These are phyloP conservation scores for Plasmopara viticola DNA, from an alignment of 352 stramenopile species.

Conservation along the genomic window DNA sequence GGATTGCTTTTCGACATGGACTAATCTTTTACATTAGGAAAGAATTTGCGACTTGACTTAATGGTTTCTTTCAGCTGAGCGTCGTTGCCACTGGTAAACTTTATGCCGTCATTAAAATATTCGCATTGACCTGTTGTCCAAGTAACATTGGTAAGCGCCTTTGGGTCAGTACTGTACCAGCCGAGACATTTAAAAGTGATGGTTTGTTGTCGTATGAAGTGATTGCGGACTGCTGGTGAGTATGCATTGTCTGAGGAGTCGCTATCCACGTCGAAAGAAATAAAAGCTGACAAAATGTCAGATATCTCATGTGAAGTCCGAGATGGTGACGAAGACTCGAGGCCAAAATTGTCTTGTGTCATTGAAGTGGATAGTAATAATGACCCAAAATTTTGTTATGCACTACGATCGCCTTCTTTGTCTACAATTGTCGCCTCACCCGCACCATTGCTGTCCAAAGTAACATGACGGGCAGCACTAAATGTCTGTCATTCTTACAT, in stretches of 20 bases:
- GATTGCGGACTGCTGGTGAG: constrained; percentile 1
- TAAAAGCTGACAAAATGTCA: constrained; percentile 9
- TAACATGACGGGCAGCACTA: too few relatives aligned
- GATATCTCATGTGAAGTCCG: neutral
- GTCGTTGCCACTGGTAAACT: neutral
- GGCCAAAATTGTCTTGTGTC: too few relatives aligned
- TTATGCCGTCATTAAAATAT: constrained; percentile 9
- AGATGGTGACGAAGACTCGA: too few relatives aligned
- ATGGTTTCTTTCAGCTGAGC: neutral
- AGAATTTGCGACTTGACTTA: constrained; percentile 21
- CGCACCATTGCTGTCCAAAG: too few relatives aligned
- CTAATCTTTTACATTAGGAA: constrained; percentile 14
- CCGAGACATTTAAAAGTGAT: constrained; percentile 15
- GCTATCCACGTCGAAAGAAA: constrained; percentile 23
- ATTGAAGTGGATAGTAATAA: too few relatives aligned
- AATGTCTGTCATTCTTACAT: too few relatives aligned
- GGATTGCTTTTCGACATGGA: constrained; percentile 1
- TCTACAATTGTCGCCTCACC: too few relatives aligned
- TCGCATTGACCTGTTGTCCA: neutral
- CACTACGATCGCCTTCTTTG: too few relatives aligned
- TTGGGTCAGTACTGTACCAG: constrained; percentile 3
- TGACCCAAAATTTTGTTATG: too few relatives aligned
- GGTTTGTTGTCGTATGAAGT: constrained; percentile 3
- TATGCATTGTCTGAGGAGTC: constrained; percentile 16
- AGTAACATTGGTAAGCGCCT: neutral